Evolutionary conservation across 2,329 filamentous ascomycete species (phyloP), one percentile per base, ranked within the genome.

Genomic region (Aspergillus ustus): DNA sequence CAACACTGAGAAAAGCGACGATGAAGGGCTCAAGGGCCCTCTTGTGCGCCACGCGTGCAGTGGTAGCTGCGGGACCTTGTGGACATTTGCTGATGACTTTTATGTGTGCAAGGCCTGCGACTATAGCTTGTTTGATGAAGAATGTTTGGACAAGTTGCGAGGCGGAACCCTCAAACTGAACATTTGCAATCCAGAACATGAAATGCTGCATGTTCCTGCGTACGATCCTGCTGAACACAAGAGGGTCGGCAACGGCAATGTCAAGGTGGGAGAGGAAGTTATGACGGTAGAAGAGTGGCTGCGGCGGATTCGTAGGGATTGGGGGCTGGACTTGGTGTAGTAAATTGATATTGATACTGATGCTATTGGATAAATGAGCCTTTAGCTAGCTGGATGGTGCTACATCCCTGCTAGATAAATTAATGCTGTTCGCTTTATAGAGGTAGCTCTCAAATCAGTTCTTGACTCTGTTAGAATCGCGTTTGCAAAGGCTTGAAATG

Each of bases 101-200:
- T 67, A 70, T 28, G 48, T 67, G 1, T 73, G 70, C 65, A 64
- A 60, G 49, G 64, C 67, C 37, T 73, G 70, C 51, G 48, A 64
- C 2, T 60, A 70, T 31, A 49, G 66, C 9, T 45, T 66, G 20
- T 69, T 73, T 34, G 64, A 66, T 15, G 19, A 55, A 13, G 17
- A 28, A 2, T 72, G 69, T 52, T 59, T 66, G 20, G 54, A 62
- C 7, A 66, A 65, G 13, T 44, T 67, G 20, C 55, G 44, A 7
- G 51, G 56, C 11, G 66, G 62, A 9, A 59, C 58, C 3, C 13
- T 60, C 4, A 28, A 62, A 20, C 7, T 9, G 19, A 62, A 61
- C 11, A 25, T 66, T 5, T 73, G 70, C 50, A 58, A 59, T 20
- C 67, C 63, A 20, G 59, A 60, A 3, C 71, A 73, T 51, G 58